A percentile compares a stretch with the other conserved stretches of the same genome.
Conservation (phyloP, 306 rosid species). For the Abrus pulchellus region DNA sequence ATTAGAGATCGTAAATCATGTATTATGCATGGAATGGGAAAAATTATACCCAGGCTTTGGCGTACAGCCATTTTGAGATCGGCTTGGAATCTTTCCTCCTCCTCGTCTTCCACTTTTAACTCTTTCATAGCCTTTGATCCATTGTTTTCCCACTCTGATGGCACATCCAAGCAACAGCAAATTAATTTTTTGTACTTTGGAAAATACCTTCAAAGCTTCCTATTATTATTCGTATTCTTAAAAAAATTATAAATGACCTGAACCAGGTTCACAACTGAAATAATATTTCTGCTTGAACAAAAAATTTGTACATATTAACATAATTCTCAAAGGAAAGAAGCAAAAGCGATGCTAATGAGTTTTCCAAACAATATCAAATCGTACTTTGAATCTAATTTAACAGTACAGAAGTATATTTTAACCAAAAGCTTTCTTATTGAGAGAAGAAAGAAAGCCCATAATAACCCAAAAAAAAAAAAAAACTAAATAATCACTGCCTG, state of each 20-base stretch:
- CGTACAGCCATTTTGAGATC: conserved; percentile 87
- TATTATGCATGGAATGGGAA: neutral
- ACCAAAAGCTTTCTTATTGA: conserved; percentile 10
- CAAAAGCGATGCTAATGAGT: conserved; percentile 29
- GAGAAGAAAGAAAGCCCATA: neutral
- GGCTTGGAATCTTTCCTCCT: conserved; percentile 95
- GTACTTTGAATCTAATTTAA: conserved; percentile 30
- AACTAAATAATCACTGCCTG: neutral
- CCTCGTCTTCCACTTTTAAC: conserved; percentile 72
- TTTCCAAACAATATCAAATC: conserved; percentile 29
- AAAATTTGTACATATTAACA: conserved; percentile 25
- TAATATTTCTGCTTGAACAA: conserved; percentile 14
- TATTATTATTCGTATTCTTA: conserved; percentile 7
- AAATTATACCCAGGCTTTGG: conserved; percentile 88
- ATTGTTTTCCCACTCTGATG: conserved; percentile 59
- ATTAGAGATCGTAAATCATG: conserved; percentile 3
- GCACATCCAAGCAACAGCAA: conserved; percentile 42
- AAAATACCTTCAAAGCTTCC: conserved; percentile 42
- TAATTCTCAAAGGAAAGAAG: conserved; percentile 37
- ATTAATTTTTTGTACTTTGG: conserved; percentile 40
- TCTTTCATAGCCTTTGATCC: conserved; percentile 63
- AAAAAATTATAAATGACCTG: conserved; percentile 19
- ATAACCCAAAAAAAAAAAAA: neutral
- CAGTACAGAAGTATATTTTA: conserved; percentile 22
- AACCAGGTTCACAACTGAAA: conserved; percentile 29